These are phyloP conservation scores for Trypanosoma rangeli DNA, from an alignment of 208 protist species.

Conservation along the genomic window DNA sequence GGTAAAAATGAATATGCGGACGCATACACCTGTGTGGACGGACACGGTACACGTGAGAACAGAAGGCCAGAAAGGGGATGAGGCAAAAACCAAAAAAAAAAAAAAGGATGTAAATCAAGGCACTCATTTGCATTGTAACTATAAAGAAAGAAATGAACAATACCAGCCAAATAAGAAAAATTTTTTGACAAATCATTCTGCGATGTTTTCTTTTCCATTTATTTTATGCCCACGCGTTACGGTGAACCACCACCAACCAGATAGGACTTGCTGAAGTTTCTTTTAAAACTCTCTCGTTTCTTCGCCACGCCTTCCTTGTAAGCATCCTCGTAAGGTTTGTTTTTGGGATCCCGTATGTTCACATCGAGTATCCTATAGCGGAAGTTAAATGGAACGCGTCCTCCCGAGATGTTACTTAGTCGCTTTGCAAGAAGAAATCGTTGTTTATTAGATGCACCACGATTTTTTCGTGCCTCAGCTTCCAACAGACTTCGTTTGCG, in stretches of 20 bases:
- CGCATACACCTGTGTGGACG: no score
- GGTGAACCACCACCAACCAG: conserved; percentile 5
- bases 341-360: conserved; percentile 68
- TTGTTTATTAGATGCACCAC: conserved; percentile 65
- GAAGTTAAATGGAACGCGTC: conserved; percentile 85
- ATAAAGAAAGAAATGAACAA: no score
- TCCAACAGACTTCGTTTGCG: conserved; percentile 50
- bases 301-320: conserved; percentile 54
- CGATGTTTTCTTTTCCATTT: no score
- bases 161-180: background rate
- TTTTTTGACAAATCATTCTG: no score
- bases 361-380: conserved; percentile 84
- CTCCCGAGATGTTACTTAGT: conserved; percentile 69
- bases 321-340: conserved; percentile 43
- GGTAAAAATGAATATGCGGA: no score
- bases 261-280: conserved; percentile 22
- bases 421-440: conserved; percentile 55
- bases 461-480: conserved; percentile 54
- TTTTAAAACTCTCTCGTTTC: conserved; percentile 61
- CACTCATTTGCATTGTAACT: no score
- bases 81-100: no score
- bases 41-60: no score
- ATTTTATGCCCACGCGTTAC: background rate
- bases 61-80: no score
- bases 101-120: no score